Evolutionary conservation across 164 flowering plant species (phyloP), one percentile per base, ranked within the genome.

Genomic region (Vitis riparia): DNA sequence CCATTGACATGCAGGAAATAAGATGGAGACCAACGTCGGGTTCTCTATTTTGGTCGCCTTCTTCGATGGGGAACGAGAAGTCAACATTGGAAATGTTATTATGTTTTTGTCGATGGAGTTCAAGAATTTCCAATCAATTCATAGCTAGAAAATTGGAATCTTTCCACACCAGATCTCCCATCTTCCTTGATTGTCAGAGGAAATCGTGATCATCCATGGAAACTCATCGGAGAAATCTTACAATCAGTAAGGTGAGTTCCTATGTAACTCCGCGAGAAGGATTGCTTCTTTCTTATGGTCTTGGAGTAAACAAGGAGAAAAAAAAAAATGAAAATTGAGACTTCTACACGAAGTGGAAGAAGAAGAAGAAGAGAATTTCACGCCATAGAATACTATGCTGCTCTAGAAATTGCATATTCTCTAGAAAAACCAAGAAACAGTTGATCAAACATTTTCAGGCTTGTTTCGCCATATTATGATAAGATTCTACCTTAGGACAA

Each of bases 11-110:
- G 30, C 2, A 59, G 11, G 2, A 19, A 47, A 2, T 10, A 77
- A 71, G 81, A 51, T 29, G 76, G 74, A 60, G 30, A n/a, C 15
- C 17, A 8, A 30, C 13, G 9, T 48, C 2, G 55, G 63, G 0
- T 62, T 51, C 9, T 50, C 72, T 5, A 74, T 88, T 30, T 89
- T 89, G 68, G 86, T 83, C 8, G 71, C 82, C 1, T 86, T 89
- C 77, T 83, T 32, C 81, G 90, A 91, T 71, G 97, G 94, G 16
- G 83, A 82, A 64, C 29, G 68, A 1, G 90, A 89, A 68, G 77
- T 71, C 29, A 71, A 70, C 72, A 61, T 87, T 57, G 94, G 94
- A 0, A 58, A 75, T 49, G 68, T 89, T 51, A 17, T 8, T 8
- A 58, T 91, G 11, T 15, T 64, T 27, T 74, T 81, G 0, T 19